Conservation (phyloP, 345 rosid species). For the Citrus inodora region DNA sequence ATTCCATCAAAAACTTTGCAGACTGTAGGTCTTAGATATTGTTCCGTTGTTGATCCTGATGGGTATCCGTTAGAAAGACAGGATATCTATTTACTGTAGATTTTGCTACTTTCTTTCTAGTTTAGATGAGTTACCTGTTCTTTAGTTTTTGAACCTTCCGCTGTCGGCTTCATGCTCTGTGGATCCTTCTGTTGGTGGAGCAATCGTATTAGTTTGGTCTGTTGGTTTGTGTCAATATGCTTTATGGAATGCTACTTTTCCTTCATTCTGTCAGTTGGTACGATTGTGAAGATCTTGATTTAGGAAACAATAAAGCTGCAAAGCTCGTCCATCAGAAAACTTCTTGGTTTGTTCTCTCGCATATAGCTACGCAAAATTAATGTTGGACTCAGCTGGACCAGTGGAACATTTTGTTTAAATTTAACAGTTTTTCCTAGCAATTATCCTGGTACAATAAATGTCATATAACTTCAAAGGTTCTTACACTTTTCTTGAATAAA, state of each 20-base stretch:
- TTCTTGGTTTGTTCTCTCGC: slow-evolving; percentile 23
- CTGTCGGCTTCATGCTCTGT: slow-evolving; percentile 31
- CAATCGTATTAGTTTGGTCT: slow-evolving; percentile 32
- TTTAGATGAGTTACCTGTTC: slow-evolving; percentile 30
- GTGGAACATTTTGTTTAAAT: slow-evolving; percentile 18
- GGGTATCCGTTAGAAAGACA: slow-evolving; percentile 38
- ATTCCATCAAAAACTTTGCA: slow-evolving; percentile 24
- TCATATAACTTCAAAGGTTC: slow-evolving; percentile 34
- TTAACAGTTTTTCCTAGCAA: slow-evolving; percentile 23
- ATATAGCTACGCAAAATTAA: slow-evolving; percentile 27
- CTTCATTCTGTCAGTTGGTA: slow-evolving; percentile 29
- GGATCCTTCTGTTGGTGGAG: slow-evolving; percentile 31
- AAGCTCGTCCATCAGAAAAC: slow-evolving; percentile 39
- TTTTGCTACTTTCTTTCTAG: slow-evolving; percentile 28
- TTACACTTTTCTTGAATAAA: slow-evolving; percentile 40
- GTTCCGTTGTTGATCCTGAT: slow-evolving; percentile 25
- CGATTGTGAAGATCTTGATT: slow-evolving; percentile 35
- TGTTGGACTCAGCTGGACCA: slow-evolving; percentile 37
- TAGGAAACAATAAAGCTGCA: slow-evolving; percentile 49
- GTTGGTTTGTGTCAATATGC: slow-evolving; percentile 38
- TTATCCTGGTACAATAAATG: slow-evolving; percentile 34
- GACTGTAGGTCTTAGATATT: slow-evolving; percentile 25
- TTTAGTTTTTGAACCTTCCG: slow-evolving; percentile 34
- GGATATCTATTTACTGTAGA: slow-evolving; percentile 21
- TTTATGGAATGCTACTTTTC: slow-evolving; percentile 19